A percentile compares a stretch with the other conserved stretches of the same genome.
phyloP scores from a whole-genome alignment of 2,329 filamentous ascomycete species.

The Arthrinium phaeospermum region DNA sequence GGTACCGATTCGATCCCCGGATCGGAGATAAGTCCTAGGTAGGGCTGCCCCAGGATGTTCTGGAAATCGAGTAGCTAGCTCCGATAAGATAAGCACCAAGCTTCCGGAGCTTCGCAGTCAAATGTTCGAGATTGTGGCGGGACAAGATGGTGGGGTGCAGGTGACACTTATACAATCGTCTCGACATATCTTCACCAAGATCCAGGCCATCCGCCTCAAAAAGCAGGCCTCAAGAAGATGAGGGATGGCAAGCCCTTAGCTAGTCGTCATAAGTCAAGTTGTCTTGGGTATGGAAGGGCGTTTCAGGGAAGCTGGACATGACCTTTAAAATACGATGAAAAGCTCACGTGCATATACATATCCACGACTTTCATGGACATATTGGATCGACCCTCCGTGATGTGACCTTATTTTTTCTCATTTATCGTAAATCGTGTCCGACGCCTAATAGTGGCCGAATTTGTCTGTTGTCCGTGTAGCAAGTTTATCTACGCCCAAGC shows the following conservation, averaged over 20 bases:
- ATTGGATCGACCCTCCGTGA: background rate
- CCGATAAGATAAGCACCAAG: background rate
- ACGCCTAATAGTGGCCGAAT: background rate
- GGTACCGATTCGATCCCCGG: background rate
- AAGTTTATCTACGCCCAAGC: background rate
- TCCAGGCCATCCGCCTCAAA: conserved; percentile 70
- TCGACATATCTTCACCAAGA: conserved; percentile 61
- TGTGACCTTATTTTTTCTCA: background rate
- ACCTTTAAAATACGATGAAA: background rate
- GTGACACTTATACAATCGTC: background rate
- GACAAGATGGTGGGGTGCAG: background rate
- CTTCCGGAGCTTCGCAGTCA: too few species aligned
- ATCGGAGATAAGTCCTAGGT: background rate
- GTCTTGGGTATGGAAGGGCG: background rate
- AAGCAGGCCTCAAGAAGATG: conserved; percentile 55
- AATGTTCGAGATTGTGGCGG: too few species aligned
- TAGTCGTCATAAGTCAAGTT: background rate
- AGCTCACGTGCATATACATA: background rate
- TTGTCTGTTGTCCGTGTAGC: background rate
- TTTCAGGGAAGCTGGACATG: background rate
- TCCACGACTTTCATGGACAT: background rate
- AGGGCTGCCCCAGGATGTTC: background rate
- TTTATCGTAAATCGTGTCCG: conserved; percentile 6
- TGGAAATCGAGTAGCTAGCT: too few species aligned
- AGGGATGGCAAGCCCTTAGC: conserved; percentile 48